Evolutionary conservation across 192 early-diverging fungal species (phyloP).

Genomic region (Backusella australiensis): DNA sequence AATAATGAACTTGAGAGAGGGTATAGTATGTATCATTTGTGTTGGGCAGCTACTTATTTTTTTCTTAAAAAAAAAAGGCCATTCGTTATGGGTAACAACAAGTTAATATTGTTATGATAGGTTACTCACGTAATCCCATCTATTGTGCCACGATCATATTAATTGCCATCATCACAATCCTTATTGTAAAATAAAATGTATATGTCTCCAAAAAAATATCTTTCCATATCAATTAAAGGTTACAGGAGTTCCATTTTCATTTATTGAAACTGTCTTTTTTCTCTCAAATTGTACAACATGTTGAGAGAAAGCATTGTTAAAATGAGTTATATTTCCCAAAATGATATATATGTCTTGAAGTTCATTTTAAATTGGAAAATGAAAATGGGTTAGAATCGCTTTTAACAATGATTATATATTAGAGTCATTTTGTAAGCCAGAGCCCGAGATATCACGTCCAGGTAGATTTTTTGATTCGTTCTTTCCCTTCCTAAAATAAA

Average conservation of each 20-base stretch:
- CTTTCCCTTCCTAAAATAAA: background rate
- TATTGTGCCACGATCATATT: background rate
- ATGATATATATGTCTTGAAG: background rate
- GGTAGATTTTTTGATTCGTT: background rate
- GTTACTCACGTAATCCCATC: no score
- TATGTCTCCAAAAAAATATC: background rate
- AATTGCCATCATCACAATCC: background rate
- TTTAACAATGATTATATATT: background rate
- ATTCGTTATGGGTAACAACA: no score
- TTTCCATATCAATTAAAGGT: background rate
- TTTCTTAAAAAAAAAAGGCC: no score
- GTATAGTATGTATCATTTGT: no score
- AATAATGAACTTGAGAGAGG: no score
- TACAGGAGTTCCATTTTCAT: background rate
- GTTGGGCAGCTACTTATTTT: no score
- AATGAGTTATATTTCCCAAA: background rate
- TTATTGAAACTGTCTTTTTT: background rate
- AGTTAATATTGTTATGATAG: no score
- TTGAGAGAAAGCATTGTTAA: background rate
- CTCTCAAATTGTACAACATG: background rate
- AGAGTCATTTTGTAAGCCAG: background rate
- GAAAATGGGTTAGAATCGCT: background rate
- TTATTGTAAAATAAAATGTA: background rate
- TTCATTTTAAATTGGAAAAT: background rate
- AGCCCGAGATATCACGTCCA: background rate